Evolutionary conservation across 2,329 filamentous ascomycete species (phyloP).

Genomic region (Neonectria sp.): DNA sequence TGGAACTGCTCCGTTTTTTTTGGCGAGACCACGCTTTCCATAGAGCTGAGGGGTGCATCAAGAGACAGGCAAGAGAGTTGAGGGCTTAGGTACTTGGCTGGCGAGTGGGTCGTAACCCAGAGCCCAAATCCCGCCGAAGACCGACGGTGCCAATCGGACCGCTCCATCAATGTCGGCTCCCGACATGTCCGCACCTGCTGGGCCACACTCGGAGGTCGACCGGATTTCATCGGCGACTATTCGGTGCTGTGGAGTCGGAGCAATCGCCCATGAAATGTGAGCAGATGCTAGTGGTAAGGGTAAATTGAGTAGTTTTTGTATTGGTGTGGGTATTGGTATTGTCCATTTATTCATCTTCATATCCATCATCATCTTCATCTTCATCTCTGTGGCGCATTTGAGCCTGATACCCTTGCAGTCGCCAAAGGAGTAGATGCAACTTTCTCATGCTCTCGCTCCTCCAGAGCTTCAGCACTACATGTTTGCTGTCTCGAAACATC

Average conservation of each 20-base stretch:
- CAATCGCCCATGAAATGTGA: not conserved
- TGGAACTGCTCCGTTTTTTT: not conserved
- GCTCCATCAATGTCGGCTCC: conserved; percentile 25
- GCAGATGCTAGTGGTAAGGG: not conserved
- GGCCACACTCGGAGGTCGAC: conserved; percentile 24
- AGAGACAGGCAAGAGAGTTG: not conserved
- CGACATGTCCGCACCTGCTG: conserved; percentile 8
- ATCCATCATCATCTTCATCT: conserved; percentile 1
- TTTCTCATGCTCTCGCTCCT: conserved; percentile 57
- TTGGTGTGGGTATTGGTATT: not conserved
- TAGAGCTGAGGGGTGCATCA: not conserved
- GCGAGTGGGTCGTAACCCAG: not conserved
- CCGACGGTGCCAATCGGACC: conserved; percentile 24
- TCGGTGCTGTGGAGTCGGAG: not conserved
- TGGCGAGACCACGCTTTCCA: not conserved
- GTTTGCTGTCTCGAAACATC: conserved; percentile 54
- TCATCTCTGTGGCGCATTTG: conserved; percentile 12
- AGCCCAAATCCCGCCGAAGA: conserved; percentile 2
- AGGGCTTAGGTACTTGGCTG: not conserved
- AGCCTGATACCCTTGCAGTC: conserved; percentile 69
- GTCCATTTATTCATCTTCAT: conserved; percentile 14
- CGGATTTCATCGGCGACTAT: conserved; percentile 7
- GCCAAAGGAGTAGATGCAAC: conserved; percentile 70
- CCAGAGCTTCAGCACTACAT: conserved; percentile 60
- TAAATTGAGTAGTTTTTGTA: not conserved